phyloP scores from a whole-genome alignment of 495 filamentous ascomycete genomes.

The Evansstolkia leycettana region DNA sequence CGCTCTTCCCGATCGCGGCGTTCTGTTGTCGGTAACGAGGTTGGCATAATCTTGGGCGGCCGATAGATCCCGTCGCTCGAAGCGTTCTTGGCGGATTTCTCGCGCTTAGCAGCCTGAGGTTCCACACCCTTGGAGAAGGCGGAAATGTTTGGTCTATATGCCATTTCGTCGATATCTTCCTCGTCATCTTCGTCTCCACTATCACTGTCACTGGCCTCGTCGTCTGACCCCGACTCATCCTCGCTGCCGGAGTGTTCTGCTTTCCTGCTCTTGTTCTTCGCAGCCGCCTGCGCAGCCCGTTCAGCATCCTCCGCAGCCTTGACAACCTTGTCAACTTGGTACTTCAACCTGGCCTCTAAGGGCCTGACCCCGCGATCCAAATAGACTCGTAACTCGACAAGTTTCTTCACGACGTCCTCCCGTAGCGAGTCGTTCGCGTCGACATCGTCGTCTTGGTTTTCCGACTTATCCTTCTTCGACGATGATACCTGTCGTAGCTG shows the following conservation, averaged over 20 bases:
- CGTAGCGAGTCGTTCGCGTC: conserved; percentile 21
- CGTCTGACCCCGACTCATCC: conserved; percentile 16
- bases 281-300: conserved; percentile 16
- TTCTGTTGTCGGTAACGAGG: conserved; percentile 44
- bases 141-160: conserved; percentile 53
- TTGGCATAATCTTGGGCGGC: conserved; percentile 74
- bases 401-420: conserved; percentile 61
- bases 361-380: conserved; percentile 84
- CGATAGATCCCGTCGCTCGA: conserved; percentile 56
- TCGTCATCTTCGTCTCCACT: conserved; percentile 27
- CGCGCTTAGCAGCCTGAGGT: conserved; percentile 8
- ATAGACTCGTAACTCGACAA: conserved; percentile 76
- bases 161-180: conserved; percentile 47
- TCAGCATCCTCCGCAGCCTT: conserved; percentile 72
- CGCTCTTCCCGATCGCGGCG: conserved; percentile 40
- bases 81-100: conserved; percentile 12
- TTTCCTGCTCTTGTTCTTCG: conserved; percentile 16
- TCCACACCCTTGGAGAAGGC: conserved; percentile 38
- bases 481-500: conserved; percentile 53
- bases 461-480: conserved; percentile 13
- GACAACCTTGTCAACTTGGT: conserved; percentile 83
- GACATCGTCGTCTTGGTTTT: conserved; percentile 14
- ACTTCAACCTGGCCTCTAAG: conserved; percentile 73
- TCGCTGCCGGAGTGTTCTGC: conserved; percentile 12
- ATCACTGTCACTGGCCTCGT: conserved; percentile 11